Evolutionary conservation across 352 stramenopile species (phyloP).

Genomic region (Stephanocyclus meneghinianus): DNA sequence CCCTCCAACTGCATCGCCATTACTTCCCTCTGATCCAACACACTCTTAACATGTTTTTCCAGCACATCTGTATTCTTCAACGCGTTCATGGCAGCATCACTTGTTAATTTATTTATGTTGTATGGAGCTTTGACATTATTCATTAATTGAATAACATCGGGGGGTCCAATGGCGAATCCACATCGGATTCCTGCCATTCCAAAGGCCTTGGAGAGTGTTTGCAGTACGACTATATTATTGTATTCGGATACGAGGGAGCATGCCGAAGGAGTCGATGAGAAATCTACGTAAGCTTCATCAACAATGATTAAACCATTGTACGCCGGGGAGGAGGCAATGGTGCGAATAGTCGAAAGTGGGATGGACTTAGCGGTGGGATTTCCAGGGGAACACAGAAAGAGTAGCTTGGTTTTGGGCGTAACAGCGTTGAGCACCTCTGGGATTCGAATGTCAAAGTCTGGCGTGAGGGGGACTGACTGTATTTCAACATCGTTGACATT

Average conservation of each 20-base stretch:
- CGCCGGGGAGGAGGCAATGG: conserved; percentile 85
- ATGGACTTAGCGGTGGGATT: conserved; percentile 96
- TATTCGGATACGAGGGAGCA: conserved; percentile 88
- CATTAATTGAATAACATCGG: conserved; percentile 93
- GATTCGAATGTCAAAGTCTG: conserved; percentile 83
- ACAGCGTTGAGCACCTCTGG: conserved; percentile 83
- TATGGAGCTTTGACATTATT: conserved; percentile 99
- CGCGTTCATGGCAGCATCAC: conserved; percentile 83
- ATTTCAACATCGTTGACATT: conserved; percentile 97
- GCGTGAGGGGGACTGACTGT: conserved; percentile 88
- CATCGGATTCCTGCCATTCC: conserved; percentile 93
- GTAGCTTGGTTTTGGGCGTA: conserved; percentile 91
- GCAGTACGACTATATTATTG: conserved; percentile 93
- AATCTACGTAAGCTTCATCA: conserved; percentile 98
- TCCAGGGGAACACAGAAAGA: conserved; percentile 96
- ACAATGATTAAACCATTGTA: conserved; percentile 92
- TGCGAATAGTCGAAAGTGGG: conserved; percentile 88
- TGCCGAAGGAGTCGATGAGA: conserved; percentile 82
- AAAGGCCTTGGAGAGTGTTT: conserved; percentile 98
- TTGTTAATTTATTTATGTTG: conserved; percentile 97
- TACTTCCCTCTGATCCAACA: conserved; percentile 84
- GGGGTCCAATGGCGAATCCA: conserved; percentile 87
- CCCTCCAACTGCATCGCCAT: conserved; percentile 86
- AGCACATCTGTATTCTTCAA: conserved; percentile 66
- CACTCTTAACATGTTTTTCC: conserved; percentile 62